These are phyloP conservation scores for Fusarium pseudonygamai DNA, from an alignment of 2,329 filamentous ascomycete species.

Conservation along the genomic window DNA sequence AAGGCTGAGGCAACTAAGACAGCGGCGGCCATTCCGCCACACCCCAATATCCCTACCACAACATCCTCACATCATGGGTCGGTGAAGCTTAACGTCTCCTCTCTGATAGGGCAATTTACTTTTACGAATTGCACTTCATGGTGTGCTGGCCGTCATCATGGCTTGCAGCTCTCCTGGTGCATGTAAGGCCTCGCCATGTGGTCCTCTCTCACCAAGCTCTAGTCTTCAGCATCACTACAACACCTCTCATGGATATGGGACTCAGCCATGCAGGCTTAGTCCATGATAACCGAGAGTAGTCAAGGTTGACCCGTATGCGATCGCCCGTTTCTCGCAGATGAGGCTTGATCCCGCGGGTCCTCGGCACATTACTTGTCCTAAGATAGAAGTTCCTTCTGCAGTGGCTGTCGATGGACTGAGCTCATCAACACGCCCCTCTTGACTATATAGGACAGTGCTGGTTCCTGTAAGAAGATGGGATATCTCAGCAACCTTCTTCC, in stretches of 20 bases:
- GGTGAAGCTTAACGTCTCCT: background rate
- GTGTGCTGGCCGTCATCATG: constrained; percentile 25
- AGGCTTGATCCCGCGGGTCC: constrained; percentile 22
- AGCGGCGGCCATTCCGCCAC: background rate
- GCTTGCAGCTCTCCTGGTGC: constrained; percentile 25
- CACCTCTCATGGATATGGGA: constrained; percentile 3
- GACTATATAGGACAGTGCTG: constrained; percentile 30
- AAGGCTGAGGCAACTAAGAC: constrained; percentile 10
- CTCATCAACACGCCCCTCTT: background rate
- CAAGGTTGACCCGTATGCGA: constrained; percentile 4
- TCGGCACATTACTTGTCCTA: constrained; percentile 21
- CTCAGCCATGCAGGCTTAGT: constrained; percentile 2
- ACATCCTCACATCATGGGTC: background rate
- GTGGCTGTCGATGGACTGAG: constrained; percentile 12
- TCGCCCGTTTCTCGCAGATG: constrained; percentile 3
- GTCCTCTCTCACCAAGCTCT: constrained; percentile 7
- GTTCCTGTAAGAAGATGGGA: background rate
- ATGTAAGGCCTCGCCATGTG: constrained; percentile 26
- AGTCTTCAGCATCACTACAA: constrained; percentile 9
- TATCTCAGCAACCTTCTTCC: background rate
- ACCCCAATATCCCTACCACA: background rate
- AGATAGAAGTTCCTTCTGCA: background rate
- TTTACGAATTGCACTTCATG: constrained; percentile 8
- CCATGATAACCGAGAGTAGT: background rate
- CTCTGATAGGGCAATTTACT: constrained; percentile 9